A percentile compares a stretch with the other conserved stretches of the same genome.
These are phyloP conservation scores for Mucor saturninus DNA, from an alignment of 371 early-diverging fungal species.

Conservation along the genomic window DNA sequence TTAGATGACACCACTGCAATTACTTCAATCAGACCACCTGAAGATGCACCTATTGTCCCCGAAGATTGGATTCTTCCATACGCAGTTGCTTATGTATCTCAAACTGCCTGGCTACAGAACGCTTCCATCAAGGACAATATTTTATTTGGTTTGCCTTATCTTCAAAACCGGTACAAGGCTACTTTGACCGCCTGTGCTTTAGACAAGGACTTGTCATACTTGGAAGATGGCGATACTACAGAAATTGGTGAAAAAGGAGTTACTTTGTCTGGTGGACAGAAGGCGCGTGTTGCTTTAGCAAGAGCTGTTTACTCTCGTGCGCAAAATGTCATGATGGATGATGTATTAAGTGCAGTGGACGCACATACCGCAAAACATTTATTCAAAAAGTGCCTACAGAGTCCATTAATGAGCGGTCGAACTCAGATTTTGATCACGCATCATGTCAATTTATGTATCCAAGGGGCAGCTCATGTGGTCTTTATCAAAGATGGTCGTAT, in stretches of 20 bases:
- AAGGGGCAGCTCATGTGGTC: slow-evolving; percentile 67
- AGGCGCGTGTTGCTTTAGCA: slow-evolving; percentile 82
- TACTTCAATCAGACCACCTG: slow-evolving; percentile 14
- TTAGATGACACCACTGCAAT: slow-evolving; percentile 8
- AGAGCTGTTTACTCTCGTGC: slow-evolving; percentile 85
- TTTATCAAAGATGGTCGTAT: slow-evolving; percentile 65
- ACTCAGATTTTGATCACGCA: slow-evolving; percentile 91
- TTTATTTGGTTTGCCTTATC: slow-evolving; percentile 53
- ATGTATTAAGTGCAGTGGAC: slow-evolving; percentile 83
- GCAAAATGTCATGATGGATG: slow-evolving; percentile 79
- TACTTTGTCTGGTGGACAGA: slow-evolving; percentile 79
- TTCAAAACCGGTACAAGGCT: slow-evolving; percentile 52
- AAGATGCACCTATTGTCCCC: slow-evolving; percentile 13
- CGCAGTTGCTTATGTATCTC: slow-evolving; percentile 36
- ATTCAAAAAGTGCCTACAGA: slow-evolving; percentile 69
- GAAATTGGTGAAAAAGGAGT: slow-evolving; percentile 92
- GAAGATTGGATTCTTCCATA: slow-evolving; percentile 25
- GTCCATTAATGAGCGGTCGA: slow-evolving; percentile 72
- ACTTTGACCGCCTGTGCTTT: slow-evolving; percentile 70
- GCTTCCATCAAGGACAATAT: slow-evolving; percentile 75
- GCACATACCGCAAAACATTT: slow-evolving; percentile 90
- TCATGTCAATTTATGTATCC: slow-evolving; percentile 79
- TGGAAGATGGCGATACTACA: slow-evolving; percentile 88
- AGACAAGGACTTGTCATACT: slow-evolving; percentile 51
- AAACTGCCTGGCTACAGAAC: slow-evolving; percentile 85